Percentiles rank a stretch among this genome's conserved stretches.
These are phyloP conservation scores for Cucurbita maxima DNA, from an alignment of 306 rosid genomes.

Conservation along the genomic window DNA sequence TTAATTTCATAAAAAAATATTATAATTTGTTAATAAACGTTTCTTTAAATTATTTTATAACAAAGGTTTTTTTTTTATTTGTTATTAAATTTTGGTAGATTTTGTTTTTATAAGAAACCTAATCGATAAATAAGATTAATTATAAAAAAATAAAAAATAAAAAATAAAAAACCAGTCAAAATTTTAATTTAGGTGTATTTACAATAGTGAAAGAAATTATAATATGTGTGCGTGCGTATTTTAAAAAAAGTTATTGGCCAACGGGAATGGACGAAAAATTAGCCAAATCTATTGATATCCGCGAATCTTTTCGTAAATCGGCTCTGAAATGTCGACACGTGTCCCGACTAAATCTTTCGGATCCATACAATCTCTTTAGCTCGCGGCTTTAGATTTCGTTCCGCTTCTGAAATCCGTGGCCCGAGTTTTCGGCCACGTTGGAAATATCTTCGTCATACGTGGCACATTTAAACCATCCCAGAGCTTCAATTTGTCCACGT, in stretches of 20 bases:
- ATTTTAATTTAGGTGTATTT: too few species aligned
- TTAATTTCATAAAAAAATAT: too few species aligned
- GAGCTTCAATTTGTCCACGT: conserved; percentile 46
- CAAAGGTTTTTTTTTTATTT: too few species aligned
- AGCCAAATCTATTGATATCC: background rate
- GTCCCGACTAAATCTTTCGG: conserved; percentile 24
- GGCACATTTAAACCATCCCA: conserved; percentile 22
- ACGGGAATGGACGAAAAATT: background rate
- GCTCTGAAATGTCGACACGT: conserved; percentile 13
- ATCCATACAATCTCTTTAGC: conserved; percentile 17
- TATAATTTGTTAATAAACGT: too few species aligned
- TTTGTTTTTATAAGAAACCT: too few species aligned
- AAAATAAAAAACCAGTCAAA: too few species aligned
- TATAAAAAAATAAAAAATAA: too few species aligned
- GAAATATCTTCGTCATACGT: conserved; percentile 48
- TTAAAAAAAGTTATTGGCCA: background rate
- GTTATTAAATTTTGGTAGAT: too few species aligned
- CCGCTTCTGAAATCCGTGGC: conserved; percentile 19
- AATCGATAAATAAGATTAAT: too few species aligned
- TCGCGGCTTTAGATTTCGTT: conserved; percentile 46
- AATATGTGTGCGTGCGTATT: background rate
- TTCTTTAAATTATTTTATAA: too few species aligned
- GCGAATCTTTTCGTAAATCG: background rate
- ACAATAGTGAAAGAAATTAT: too few species aligned
- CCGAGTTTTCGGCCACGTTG: conserved; percentile 18